phyloP scores from a whole-genome alignment of 192 early-diverging fungal genomes.

The Coemansia sp. region DNA sequence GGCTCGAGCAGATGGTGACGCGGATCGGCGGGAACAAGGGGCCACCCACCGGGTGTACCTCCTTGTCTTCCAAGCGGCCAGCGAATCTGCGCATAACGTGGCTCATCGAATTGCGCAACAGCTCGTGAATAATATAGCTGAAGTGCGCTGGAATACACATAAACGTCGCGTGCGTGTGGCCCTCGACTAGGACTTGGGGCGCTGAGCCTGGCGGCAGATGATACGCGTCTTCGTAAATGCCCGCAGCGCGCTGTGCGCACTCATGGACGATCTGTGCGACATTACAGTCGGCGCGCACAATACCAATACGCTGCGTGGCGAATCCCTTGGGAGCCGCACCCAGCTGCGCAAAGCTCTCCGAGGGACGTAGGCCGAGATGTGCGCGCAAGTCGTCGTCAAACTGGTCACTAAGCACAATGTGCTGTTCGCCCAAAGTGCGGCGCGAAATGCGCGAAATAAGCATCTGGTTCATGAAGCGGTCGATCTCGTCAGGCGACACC shows the following conservation, averaged over 20 bases:
- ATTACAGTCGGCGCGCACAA: conserved; percentile 43
- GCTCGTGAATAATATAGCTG: conserved; percentile 91
- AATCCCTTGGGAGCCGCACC: conserved; percentile 55
- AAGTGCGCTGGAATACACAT: conserved; percentile 95
- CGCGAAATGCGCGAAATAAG: conserved; percentile 86
- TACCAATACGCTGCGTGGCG: conserved; percentile 56
- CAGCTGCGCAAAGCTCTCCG: conserved; percentile 49
- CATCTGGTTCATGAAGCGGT: conserved; percentile 90
- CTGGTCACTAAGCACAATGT: conserved; percentile 77
- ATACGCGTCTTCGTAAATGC: conserved; percentile 48
- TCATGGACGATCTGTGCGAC: conserved; percentile 59
- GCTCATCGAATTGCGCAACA: conserved; percentile 84
- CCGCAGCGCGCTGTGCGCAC: conserved; percentile 39
- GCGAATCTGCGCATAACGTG: conserved; percentile 65
- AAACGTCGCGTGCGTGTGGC: conserved; percentile 71
- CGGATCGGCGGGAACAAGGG: conserved; percentile 73
- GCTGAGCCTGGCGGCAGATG: conserved; percentile 55
- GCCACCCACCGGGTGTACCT: neutral
- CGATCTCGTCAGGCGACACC: conserved; percentile 63
- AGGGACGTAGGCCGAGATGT: conserved; percentile 21
- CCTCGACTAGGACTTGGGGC: conserved; percentile 78
- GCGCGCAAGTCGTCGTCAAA: conserved; percentile 51
- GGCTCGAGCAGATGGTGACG: conserved; percentile 79
- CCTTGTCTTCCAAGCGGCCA: conserved; percentile 16
- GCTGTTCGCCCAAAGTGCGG: conserved; percentile 91